Base-by-base conservation (phyloP, 2,329 filamentous ascomycete genomes). In the Talaromyces sp. region DNA sequence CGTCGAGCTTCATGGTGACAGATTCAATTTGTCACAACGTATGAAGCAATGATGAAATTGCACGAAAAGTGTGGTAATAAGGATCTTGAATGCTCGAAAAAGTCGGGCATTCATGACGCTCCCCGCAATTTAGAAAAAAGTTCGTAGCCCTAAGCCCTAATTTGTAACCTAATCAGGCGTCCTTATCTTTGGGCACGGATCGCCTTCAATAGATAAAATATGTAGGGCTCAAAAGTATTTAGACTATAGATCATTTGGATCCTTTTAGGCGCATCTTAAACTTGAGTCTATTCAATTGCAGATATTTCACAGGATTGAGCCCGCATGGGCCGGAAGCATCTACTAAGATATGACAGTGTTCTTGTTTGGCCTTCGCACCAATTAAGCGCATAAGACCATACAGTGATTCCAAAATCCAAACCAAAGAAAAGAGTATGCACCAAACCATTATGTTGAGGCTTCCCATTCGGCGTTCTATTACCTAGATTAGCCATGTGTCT, bases 1-100 rank as follows among this genome's bases (percentile, higher is more conserved):
- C 93, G 77, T 99, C 93, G 77, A 99, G 88, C 84, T 95, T 96
- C 95, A 99, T 99, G 69, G 66, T 80, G 74, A 39, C 4, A 50
- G 47, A 39, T 14, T 35, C 4, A 31, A n/a, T 0, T 37, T 47
- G 35, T 31, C 45, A 35, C 31, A 27, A n/a, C 19, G 11, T 24
- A 62, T 52, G 24, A 31, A 43, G 57, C 37, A 24, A 16, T 1
- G 52, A 52, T 9, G 39, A 22, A 19, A 14, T 19, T 2, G 31
- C 14, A 37, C 10, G 1, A 56, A n/a, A 22, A 56, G 52, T 4
- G 45, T 39, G 50, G 27, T 50, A 39, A 31, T 10, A 43, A 50
- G 24, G 50, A 54, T 8, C 37, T 57, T 45, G 41, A n/a, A 31
- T 56, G 19, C 33, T 56, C 45, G 45, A 47, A 59, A 62, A 64